Conservation (phyloP, 768 basidiomycete genomes). For the Saitozyma podzolica region DNA sequence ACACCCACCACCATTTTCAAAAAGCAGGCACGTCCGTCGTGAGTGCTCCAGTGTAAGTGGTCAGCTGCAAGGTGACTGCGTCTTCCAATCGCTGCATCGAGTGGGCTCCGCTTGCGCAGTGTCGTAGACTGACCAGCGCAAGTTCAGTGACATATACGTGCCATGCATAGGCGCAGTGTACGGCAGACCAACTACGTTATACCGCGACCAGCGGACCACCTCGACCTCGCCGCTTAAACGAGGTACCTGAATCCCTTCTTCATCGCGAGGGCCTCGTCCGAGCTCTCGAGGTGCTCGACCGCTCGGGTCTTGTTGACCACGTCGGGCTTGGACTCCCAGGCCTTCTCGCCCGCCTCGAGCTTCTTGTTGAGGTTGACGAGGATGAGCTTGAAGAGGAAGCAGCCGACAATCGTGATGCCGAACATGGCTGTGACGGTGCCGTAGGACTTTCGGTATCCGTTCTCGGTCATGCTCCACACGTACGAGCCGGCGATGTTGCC, state of each 20-base stretch:
- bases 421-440: conserved; percentile 68
- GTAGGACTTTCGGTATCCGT: conserved; percentile 59
- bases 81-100: no score
- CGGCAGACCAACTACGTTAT: no score
- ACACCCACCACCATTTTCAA: no score
- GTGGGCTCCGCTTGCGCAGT: no score
- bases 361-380: conserved; percentile 51
- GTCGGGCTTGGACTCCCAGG: conserved; percentile 31
- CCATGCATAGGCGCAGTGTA: no score
- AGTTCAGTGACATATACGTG: no score
- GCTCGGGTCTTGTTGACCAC: conserved; percentile 25
- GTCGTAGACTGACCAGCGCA: no score
- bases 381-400: conserved; percentile 54
- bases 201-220: no score
- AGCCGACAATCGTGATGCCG: conserved; percentile 57
- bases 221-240: conserved; percentile 15
- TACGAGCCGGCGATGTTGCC: conserved; percentile 84
- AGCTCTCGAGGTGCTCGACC: conserved; percentile 28
- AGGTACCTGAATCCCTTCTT: conserved; percentile 43
- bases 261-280: conserved; percentile 21
- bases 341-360: conserved; percentile 48
- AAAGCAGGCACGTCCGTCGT: no score
- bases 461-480: conserved; percentile 50
- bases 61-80: no score
- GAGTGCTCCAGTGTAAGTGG: no score